phyloP scores from a whole-genome alignment of 495 filamentous ascomycete genomes.

The Aspergillus hancockii region DNA sequence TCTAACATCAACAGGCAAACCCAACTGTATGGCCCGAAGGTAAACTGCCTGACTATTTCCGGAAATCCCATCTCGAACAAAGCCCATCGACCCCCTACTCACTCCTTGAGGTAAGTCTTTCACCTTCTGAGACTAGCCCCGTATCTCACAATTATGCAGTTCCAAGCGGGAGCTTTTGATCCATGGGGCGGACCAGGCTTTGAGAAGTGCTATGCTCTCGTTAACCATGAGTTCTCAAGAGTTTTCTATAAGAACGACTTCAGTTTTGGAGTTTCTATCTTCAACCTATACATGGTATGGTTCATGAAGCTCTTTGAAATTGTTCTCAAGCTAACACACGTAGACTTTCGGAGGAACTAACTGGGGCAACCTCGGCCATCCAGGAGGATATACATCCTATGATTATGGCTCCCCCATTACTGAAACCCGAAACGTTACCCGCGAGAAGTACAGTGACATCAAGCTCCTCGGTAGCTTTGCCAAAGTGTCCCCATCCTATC shows the following conservation, averaged over 20 bases:
- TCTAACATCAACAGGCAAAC: constrained; percentile 35
- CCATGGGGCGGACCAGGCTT: constrained; percentile 74
- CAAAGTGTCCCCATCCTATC: constrained; percentile 66
- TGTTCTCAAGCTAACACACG: constrained; percentile 13
- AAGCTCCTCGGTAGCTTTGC: constrained; percentile 75
- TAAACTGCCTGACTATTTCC: constrained; percentile 47
- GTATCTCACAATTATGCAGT: constrained; percentile 37
- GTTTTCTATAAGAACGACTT: constrained; percentile 83
- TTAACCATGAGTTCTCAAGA: constrained; percentile 71
- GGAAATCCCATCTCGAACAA: constrained; percentile 51
- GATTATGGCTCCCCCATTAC: constrained; percentile 70
- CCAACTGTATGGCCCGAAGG: constrained; percentile 51
- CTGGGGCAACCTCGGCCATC: constrained; percentile 79
- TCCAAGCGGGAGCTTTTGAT: constrained; percentile 76
- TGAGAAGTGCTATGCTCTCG: constrained; percentile 59
- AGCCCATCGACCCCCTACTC: constrained; percentile 69
- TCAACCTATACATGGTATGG: constrained; percentile 71
- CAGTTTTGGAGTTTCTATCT: constrained; percentile 58
- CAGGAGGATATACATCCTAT: constrained; percentile 73
- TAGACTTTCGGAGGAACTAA: constrained; percentile 75
- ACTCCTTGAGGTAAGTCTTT: constrained; percentile 55
- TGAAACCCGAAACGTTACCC: constrained; percentile 63
- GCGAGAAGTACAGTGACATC: constrained; percentile 79
- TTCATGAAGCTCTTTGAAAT: not conserved
- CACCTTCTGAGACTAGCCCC: not conserved